Evolutionary conservation across 495 filamentous ascomycete species (phyloP).

Genomic region (Xylaria flabelliformis): DNA sequence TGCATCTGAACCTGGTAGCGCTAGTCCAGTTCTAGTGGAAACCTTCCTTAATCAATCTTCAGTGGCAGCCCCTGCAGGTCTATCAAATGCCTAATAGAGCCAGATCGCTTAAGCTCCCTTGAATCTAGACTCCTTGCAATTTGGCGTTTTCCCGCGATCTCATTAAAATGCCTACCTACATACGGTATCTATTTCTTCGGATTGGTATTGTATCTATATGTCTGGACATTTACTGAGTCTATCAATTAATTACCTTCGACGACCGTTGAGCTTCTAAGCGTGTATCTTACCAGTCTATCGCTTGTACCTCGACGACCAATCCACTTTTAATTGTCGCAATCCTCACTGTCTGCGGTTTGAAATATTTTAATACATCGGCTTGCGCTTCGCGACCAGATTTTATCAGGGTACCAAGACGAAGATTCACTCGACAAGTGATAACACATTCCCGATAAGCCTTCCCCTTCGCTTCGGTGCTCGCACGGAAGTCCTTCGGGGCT

Average conservation of each 20-base stretch:
- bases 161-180: neutral
- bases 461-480: constrained; percentile 5
- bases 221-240: neutral
- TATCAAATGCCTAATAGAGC: constrained; percentile 23
- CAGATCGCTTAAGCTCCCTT: constrained; percentile 9
- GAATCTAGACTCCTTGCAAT: constrained; percentile 19
- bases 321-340: constrained; percentile 6
- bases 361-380: constrained; percentile 6
- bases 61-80: neutral
- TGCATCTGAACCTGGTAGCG: neutral
- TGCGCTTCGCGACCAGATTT: constrained; percentile 12
- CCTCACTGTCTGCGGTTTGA: neutral
- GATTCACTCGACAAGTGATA: neutral
- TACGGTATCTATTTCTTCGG: constrained; percentile 7
- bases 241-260: neutral
- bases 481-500: constrained; percentile 13
- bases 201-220: neutral
- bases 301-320: neutral
- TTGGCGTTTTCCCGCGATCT: constrained; percentile 14
- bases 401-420: neutral
- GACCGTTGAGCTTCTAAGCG: neutral
- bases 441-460: neutral
- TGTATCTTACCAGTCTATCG: neutral
- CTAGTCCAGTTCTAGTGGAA: neutral
- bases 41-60: neutral